A percentile compares a stretch with the other conserved stretches of the same genome.
Conservation (phyloP, 805 yeast genomes). For the Saccharomycopsis fermentans region DNA sequence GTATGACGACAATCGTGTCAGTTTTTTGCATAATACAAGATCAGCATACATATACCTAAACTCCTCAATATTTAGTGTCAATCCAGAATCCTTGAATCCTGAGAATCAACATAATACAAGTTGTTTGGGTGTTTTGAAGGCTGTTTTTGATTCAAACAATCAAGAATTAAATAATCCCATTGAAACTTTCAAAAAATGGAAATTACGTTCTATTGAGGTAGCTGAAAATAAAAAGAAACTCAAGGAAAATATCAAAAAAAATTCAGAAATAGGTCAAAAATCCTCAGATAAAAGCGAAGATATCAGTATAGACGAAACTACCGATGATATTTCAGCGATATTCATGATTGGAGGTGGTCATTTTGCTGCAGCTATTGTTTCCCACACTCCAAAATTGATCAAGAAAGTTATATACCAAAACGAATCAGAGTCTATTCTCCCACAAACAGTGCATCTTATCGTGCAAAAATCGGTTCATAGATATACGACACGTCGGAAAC, state of each 20-base stretch:
- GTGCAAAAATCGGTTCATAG: slow-evolving; percentile 85
- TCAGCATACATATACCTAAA: slow-evolving; percentile 59
- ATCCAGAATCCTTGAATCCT: neutral
- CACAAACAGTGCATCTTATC: slow-evolving; percentile 55
- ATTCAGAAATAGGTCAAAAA: neutral
- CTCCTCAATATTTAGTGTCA: slow-evolving; percentile 29
- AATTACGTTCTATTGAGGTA: slow-evolving; percentile 2
- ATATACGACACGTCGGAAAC: slow-evolving; percentile 92
- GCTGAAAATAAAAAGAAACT: slow-evolving; percentile 14
- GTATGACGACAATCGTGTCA: neutral
- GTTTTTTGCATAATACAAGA: slow-evolving; percentile 36
- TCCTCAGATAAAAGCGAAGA: slow-evolving; percentile 12
- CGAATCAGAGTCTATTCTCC: slow-evolving; percentile 36
- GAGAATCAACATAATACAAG: slow-evolving; percentile 26
- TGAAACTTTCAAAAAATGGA: slow-evolving; percentile 35
- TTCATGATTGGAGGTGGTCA: slow-evolving; percentile 98
- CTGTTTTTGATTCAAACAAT: slow-evolving; percentile 35
- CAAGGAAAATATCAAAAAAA: neutral
- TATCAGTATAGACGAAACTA: slow-evolving; percentile 7
- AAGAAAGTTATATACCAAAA: slow-evolving; percentile 43
- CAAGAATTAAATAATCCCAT: slow-evolving; percentile 39
- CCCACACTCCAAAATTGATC: slow-evolving; percentile 50
- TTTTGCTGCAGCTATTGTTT: slow-evolving; percentile 89
- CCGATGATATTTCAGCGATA: slow-evolving; percentile 50
- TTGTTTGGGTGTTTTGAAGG: slow-evolving; percentile 60